Conservation (phyloP, 1,284 basidiomycete species). For the Papiliotrema flavescens region DNA sequence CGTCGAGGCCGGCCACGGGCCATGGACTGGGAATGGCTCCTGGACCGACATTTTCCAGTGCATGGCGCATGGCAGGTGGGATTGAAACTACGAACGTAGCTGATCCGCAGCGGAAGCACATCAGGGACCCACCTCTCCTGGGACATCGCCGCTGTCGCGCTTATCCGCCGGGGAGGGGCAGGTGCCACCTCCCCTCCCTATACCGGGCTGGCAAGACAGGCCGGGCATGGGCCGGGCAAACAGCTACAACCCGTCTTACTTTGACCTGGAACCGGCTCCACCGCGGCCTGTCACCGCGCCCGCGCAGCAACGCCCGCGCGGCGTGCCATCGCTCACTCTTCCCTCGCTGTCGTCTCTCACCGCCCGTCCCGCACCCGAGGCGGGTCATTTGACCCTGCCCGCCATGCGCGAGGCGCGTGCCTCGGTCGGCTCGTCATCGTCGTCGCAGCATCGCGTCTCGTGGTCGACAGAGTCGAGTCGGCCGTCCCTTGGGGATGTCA, state of each 20-base stretch:
- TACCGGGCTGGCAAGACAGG: too few relatives aligned
- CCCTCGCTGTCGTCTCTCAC: not conserved
- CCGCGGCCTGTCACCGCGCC: too few relatives aligned
- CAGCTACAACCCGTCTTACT: too few relatives aligned
- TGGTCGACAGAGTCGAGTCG: not conserved
- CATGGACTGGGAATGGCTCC: too few relatives aligned
- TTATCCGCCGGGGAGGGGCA: too few relatives aligned
- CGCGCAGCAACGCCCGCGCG: too few relatives aligned
- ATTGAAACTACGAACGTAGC: not conserved
- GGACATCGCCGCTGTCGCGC: too few relatives aligned
- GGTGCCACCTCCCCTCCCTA: too few relatives aligned
- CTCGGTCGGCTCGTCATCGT: not conserved
- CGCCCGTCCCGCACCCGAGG: not conserved
- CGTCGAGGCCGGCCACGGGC: not conserved
- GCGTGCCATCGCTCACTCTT: not conserved
- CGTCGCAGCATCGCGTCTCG: slow-evolving; percentile 1
- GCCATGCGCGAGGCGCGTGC: not conserved
- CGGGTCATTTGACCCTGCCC: not conserved
- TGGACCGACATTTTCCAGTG: not conserved
- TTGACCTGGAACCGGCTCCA: too few relatives aligned
- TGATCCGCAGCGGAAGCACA: not conserved
- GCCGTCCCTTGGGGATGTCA: not conserved
- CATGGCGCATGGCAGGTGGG: not conserved
- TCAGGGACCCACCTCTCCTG: too few relatives aligned
- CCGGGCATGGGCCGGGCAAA: too few relatives aligned